A percentile compares a stretch with the other conserved stretches of the same genome.
These are phyloP conservation scores for Saposhnikovia divaricata DNA, from an alignment of 129 eudicot species.

Conservation along the genomic window DNA sequence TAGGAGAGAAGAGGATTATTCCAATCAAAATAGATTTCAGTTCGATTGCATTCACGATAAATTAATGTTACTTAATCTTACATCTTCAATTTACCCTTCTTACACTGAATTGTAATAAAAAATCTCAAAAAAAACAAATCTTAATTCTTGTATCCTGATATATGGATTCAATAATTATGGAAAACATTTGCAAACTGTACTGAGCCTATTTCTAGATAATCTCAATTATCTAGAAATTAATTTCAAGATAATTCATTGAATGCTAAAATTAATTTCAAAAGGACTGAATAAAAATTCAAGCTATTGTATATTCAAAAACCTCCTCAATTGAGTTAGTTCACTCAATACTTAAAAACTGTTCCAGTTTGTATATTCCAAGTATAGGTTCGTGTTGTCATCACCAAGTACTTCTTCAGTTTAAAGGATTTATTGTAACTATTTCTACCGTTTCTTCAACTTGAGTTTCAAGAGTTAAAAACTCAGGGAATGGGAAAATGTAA, in stretches of 20 bases:
- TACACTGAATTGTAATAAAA: background rate
- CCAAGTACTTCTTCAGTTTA: background rate
- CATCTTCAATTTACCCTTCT: background rate
- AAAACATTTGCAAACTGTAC: background rate
- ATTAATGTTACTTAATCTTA: background rate
- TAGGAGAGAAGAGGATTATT: background rate
- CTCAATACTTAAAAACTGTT: background rate
- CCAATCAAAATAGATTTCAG: background rate
- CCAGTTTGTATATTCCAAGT: background rate
- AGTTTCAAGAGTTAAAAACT: background rate
- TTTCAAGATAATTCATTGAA: background rate
- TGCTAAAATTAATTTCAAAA: background rate
- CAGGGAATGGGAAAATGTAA: background rate
- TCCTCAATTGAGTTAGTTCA: background rate
- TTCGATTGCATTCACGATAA: background rate
- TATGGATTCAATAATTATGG: background rate
- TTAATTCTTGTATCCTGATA: background rate
- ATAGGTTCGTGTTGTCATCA: background rate
- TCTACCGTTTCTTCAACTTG: background rate
- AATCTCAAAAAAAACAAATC: background rate
- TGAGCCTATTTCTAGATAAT: background rate
- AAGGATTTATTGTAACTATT: background rate
- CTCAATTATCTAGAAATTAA: background rate
- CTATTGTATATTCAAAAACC: background rate
- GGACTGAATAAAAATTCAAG: background rate